Evolutionary conservation across 1,284 basidiomycete species (phyloP).

Genomic region (Gymnopus androsaceus): DNA sequence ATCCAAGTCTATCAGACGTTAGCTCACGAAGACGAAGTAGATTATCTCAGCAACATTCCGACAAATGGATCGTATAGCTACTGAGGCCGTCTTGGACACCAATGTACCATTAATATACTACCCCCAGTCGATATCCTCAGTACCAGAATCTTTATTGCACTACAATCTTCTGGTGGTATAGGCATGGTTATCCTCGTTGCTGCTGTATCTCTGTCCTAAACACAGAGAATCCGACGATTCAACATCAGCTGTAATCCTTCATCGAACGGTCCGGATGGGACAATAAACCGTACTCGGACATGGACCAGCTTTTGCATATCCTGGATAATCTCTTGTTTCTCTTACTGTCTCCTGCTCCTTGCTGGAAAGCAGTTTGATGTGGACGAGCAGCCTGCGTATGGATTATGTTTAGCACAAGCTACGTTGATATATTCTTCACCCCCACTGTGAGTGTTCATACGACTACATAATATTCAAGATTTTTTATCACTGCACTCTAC

Average conservation of each 20-base stretch:
- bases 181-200: neutral
- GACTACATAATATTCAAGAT: too few species aligned
- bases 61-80: too few species aligned
- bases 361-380: constrained; percentile 2
- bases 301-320: constrained; percentile 12
- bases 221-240: neutral
- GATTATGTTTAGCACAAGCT: constrained; percentile 7
- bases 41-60: too few species aligned
- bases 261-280: too few species aligned
- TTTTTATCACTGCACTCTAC: too few species aligned
- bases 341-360: constrained; percentile 8
- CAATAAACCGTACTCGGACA: neutral
- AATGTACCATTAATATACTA: too few species aligned
- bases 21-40: too few species aligned
- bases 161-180: neutral
- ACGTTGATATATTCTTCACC: constrained; percentile 11
- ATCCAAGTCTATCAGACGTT: too few species aligned
- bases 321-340: constrained; percentile 9
- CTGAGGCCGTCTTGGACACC: too few species aligned
- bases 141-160: neutral
- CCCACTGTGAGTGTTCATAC: too few species aligned
- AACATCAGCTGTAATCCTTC: neutral
- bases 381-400: neutral
- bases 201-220: neutral
- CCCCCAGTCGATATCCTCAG: too few species aligned